phyloP scores from a whole-genome alignment of 2,329 filamentous ascomycete genomes.

The Emmonsia crescens region DNA sequence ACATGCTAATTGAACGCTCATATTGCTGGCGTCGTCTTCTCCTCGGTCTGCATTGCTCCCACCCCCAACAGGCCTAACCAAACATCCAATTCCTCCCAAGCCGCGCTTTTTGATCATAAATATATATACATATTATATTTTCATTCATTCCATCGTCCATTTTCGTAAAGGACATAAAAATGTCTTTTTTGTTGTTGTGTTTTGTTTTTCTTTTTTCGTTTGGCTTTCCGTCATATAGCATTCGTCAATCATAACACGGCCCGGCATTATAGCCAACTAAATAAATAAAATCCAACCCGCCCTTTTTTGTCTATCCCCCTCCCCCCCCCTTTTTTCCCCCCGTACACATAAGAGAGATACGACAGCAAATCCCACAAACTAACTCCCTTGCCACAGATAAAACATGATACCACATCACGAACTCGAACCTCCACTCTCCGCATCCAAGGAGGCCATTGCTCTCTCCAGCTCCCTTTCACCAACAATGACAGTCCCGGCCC shows the following conservation, averaged over 20 bases:
- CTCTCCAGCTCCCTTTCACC: slow-evolving; percentile 60
- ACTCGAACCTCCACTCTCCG: slow-evolving; percentile 3
- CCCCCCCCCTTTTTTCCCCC: neutral
- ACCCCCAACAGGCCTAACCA: too few species aligned
- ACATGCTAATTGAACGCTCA: neutral
- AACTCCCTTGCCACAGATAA: neutral
- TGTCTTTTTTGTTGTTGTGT: neutral
- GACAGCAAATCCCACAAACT: too few species aligned
- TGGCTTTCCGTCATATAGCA: neutral
- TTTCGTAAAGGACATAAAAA: neutral
- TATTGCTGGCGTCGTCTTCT: too few species aligned
- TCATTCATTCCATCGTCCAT: neutral
- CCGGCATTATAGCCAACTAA: too few species aligned
- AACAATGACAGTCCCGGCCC: slow-evolving; percentile 81
- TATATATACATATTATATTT: neutral
- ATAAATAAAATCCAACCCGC: neutral
- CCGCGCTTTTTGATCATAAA: neutral
- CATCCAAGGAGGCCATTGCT: slow-evolving; percentile 58
- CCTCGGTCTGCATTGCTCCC: too few species aligned
- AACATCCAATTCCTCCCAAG: too few species aligned
- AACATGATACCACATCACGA: neutral
- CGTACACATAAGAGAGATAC: too few species aligned
- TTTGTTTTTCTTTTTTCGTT: neutral
- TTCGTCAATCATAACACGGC: too few species aligned
- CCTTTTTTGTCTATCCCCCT: neutral